Percentiles rank a stretch among this genome's conserved stretches.
phyloP scores from a whole-genome alignment of 495 filamentous ascomycete genomes.

The Cladorrhinum samala region DNA sequence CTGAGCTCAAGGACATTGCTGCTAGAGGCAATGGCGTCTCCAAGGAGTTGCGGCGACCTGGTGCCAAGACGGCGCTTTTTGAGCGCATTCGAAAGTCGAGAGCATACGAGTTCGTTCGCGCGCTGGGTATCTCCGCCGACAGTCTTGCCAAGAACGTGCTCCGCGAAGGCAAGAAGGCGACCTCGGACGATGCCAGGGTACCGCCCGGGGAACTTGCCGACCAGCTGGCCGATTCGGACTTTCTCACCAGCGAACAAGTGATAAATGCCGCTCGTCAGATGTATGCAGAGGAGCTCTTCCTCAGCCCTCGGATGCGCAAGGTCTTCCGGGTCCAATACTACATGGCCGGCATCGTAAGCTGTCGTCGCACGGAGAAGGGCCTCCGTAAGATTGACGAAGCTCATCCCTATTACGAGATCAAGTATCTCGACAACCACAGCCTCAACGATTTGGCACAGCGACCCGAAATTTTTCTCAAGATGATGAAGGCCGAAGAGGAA shows the following conservation, averaged over 20 bases:
- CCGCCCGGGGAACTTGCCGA: constrained; percentile 85
- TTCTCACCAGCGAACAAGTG: constrained; percentile 68
- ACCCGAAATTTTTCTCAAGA: constrained; percentile 85
- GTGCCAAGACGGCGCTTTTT: constrained; percentile 65
- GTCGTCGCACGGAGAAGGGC: constrained; percentile 87
- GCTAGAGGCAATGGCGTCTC: constrained; percentile 46
- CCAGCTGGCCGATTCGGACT: constrained; percentile 61
- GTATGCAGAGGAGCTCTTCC: constrained; percentile 85
- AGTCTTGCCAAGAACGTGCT: constrained; percentile 79
- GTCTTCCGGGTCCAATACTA: constrained; percentile 78
- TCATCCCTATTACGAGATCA: constrained; percentile 95
- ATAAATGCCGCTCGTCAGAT: constrained; percentile 72
- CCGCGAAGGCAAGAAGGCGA: constrained; percentile 66
- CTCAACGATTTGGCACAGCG: constrained; percentile 70
- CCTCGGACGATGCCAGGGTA: constrained; percentile 71
- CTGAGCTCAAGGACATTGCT: constrained; percentile 69
- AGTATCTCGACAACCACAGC: constrained; percentile 85
- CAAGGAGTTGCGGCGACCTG: constrained; percentile 61
- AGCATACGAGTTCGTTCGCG: constrained; percentile 75
- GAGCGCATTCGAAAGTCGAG: constrained; percentile 75
- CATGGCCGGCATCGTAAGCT: constrained; percentile 71
- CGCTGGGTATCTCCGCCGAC: constrained; percentile 85
- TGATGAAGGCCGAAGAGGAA: constrained; percentile 95
- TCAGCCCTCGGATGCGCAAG: constrained; percentile 86
- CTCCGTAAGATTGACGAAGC: constrained; percentile 91